Evolutionary conservation across 441 rosid genomes (phyloP).

Genomic region (Mallotus japonicus): DNA sequence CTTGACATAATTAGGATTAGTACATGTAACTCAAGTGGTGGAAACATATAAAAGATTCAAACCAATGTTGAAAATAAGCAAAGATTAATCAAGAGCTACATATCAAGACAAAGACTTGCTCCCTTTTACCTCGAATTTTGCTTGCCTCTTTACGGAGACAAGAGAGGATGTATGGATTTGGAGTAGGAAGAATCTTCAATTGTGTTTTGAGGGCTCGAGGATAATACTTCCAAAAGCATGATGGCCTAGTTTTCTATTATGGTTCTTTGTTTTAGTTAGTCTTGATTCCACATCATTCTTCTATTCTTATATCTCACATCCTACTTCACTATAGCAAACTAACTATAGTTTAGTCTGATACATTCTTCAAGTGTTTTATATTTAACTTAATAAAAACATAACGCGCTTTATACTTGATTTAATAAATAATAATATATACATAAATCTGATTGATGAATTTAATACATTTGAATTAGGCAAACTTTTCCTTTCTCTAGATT

Average conservation of each 20-base stretch:
- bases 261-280: not conserved
- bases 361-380: too few species aligned
- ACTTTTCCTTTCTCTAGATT: too few species aligned
- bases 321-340: too few species aligned
- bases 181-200: conserved; percentile 7
- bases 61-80: conserved; percentile 17
- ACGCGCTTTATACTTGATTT: too few species aligned
- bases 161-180: not conserved
- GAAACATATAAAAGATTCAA: conserved; percentile 5
- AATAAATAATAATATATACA: too few species aligned
- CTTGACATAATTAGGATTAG: conserved; percentile 1
- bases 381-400: too few species aligned
- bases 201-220: conserved; percentile 24
- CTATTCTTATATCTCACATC: not conserved
- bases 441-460: too few species aligned
- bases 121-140: conserved; percentile 9
- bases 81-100: not conserved
- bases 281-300: not conserved
- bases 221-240: conserved; percentile 10
- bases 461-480: too few species aligned
- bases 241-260: conserved; percentile 1
- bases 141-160: conserved; percentile 19
- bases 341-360: too few species aligned
- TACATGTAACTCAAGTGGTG: conserved; percentile 10
- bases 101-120: conserved; percentile 10